Base-by-base conservation (phyloP, 441 rosid genomes). In the Erysimum pusillum region DNA sequence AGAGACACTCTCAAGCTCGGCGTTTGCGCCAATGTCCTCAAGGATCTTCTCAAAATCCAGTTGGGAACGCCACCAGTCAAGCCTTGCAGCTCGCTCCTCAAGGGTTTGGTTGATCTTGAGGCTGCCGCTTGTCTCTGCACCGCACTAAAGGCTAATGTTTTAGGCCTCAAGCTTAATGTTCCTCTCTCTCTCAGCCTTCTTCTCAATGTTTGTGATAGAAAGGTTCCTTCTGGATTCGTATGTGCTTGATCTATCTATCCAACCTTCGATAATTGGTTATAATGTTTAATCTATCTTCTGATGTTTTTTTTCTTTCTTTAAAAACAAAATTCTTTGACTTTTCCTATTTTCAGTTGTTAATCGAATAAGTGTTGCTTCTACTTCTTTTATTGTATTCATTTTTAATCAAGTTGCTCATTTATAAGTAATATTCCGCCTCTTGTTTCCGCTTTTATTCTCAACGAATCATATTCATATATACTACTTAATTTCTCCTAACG, bases 61-160 rank as follows among this genome's bases (percentile, higher is more conserved):
- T 68, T 88, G 2, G 95, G 91, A 1, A 46, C 62, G 5, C 87
- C 92, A 4, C 75, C 87, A 41, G 63, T 53, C 61, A 67, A 31
- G 62, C 74, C 83, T 2, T 86, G 92, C 70, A 86, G 93, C 77
- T 46, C 76, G 25, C 76, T 89, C 44, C 32, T 89, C 34, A 11
- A 68, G 1, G 85, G 83, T 59, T 64, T 89, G 71, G 90, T 32
- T 39, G 83, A 89, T 73, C 82, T 83, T 6, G 89, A 88, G 34
- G 92, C 88, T 0, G 85, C 90, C 0, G 78, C 54, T 46, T 87
- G 90, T 72, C 90, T 83, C 4, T 83, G 86, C 77, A 80, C 86
- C 18, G 82, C 84, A 5, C 34, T 83, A 4, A 80, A 42, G 41
- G 87, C 80, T 42, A 76, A 65, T 12, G 71, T 83, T 42, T 63